These are phyloP conservation scores for Tolypocladium sp. DNA, from an alignment of 2,329 filamentous ascomycete species.

Conservation along the genomic window DNA sequence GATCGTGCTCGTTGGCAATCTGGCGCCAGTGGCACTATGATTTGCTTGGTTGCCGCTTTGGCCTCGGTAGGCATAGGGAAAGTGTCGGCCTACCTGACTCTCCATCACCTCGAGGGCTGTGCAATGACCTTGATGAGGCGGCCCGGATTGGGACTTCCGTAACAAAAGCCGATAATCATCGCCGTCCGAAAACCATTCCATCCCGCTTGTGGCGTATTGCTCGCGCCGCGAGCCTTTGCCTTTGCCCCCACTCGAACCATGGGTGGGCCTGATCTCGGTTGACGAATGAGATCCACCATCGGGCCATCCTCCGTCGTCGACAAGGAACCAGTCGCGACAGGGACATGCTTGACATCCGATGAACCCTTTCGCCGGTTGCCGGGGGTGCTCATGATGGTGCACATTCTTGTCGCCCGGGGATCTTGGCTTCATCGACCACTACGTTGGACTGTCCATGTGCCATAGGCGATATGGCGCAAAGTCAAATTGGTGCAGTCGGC, in stretches of 20 bases:
- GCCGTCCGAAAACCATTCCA: background rate
- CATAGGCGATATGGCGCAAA: background rate
- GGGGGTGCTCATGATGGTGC: background rate
- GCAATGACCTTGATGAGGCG: background rate
- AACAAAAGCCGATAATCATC: background rate
- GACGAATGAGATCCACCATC: background rate
- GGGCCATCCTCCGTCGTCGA: background rate
- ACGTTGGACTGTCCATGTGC: background rate
- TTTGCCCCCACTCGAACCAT: background rate
- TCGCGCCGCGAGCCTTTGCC: background rate
- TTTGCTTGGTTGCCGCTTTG: background rate
- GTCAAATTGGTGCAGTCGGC: background rate
- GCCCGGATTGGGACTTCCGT: background rate
- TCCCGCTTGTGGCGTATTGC: background rate
- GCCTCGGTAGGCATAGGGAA: background rate
- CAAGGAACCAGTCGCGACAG: background rate
- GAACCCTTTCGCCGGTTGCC: background rate
- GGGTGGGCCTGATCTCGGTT: slow-evolving; percentile 3
- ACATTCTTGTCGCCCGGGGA: background rate
- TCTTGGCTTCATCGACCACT: background rate
- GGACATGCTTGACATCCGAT: background rate
- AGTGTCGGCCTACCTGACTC: background rate
- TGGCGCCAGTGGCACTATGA: background rate
- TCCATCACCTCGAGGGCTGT: background rate
- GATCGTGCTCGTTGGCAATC: background rate